These are phyloP conservation scores for Hymenoscyphus infarciens DNA, from an alignment of 2,329 filamentous ascomycete genomes.

Conservation along the genomic window DNA sequence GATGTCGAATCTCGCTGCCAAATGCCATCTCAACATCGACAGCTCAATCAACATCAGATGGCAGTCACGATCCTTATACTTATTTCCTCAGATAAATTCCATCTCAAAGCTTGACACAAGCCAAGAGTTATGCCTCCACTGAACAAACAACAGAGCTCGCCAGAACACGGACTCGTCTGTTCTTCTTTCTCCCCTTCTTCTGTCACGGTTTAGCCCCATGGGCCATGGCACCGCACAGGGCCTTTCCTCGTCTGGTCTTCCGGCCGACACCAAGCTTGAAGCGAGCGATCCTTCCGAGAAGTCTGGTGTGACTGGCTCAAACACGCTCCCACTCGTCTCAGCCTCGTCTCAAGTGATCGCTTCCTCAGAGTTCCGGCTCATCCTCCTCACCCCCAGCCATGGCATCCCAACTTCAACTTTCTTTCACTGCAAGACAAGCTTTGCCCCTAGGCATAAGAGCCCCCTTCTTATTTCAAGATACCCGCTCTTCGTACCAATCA, in stretches of 20 bases:
- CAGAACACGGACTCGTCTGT: not conserved
- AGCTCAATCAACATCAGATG: not conserved
- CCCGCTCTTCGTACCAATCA: not conserved
- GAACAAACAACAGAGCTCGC: not conserved
- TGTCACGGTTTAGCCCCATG: not conserved
- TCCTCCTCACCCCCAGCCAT: not conserved
- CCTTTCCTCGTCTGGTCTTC: not conserved
- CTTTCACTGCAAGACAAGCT: not conserved
- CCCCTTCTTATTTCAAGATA: not conserved
- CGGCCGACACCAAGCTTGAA: not conserved
- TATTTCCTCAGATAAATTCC: not conserved
- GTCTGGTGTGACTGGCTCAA: not conserved
- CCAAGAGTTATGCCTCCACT: not conserved
- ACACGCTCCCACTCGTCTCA: constrained; percentile 11
- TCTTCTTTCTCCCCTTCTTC: not conserved
- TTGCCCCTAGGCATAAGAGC: not conserved
- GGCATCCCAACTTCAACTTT: not conserved
- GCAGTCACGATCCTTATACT: not conserved
- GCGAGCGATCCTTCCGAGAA: not conserved
- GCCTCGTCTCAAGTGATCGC: constrained; percentile 16
- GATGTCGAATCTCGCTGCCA: not conserved
- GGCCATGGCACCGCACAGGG: not conserved
- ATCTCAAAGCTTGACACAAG: not conserved
- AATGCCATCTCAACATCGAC: not conserved
- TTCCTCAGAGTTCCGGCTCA: constrained; percentile 3